Evolutionary conservation across 2,329 filamentous ascomycete genomes (phyloP).

Genomic region (Biscogniauxia mediterranea): DNA sequence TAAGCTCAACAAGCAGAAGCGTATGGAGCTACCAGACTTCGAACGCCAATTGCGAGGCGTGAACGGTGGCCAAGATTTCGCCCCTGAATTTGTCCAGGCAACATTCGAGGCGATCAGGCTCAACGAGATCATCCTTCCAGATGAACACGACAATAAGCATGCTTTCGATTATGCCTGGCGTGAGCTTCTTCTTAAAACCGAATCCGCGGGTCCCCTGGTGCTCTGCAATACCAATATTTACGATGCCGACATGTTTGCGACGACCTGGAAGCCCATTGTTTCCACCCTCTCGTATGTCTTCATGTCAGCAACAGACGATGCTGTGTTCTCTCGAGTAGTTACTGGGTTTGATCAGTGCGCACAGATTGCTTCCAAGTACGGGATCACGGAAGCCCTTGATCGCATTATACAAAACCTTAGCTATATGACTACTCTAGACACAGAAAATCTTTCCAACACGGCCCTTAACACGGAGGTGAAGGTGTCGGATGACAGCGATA

Average conservation of each 20-base stretch:
- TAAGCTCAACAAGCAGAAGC: constrained; percentile 73
- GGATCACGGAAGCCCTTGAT: constrained; percentile 81
- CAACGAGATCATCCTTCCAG: constrained; percentile 93
- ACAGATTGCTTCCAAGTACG: constrained; percentile 83
- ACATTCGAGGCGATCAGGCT: constrained; percentile 91
- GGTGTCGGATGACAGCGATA: constrained; percentile 72
- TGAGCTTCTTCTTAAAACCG: constrained; percentile 83
- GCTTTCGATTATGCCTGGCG: constrained; percentile 98
- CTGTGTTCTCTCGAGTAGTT: constrained; percentile 90
- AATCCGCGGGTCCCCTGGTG: constrained; percentile 69
- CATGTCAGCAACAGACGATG: constrained; percentile 95
- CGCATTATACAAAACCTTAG: constrained; percentile 89
- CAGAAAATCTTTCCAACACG: constrained; percentile 75
- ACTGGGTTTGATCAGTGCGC: constrained; percentile 96
- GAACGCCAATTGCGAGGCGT: constrained; percentile 85
- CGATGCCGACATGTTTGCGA: constrained; percentile 95
- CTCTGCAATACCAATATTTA: constrained; percentile 90
- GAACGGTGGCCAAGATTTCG: constrained; percentile 83
- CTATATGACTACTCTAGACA: constrained; percentile 84
- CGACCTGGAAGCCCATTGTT: constrained; percentile 92
- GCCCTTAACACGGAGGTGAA: constrained; percentile 93
- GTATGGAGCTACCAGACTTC: constrained; percentile 85
- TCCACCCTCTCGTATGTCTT: constrained; percentile 97
- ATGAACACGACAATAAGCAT: constrained; percentile 95
- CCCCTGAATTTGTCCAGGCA: constrained; percentile 74